Evolutionary conservation across 805 yeast genomes (phyloP).

Genomic region (Kregervanrija pseudodelftensis): DNA sequence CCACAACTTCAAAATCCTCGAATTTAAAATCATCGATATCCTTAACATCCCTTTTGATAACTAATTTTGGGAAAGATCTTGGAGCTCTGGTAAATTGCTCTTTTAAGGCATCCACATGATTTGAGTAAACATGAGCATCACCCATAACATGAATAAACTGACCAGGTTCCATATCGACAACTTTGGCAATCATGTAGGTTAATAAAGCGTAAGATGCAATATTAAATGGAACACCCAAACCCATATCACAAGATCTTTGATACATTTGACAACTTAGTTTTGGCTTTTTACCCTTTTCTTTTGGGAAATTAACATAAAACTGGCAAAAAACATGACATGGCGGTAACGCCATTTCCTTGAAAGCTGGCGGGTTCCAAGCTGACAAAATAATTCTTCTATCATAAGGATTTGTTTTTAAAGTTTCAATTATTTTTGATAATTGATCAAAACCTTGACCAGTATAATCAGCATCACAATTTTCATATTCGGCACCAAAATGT

Average conservation of each 20-base stretch:
- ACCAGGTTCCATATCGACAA: constrained; percentile 93
- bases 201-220: constrained; percentile 93
- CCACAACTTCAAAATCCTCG: constrained; percentile 80
- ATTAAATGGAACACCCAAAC: constrained; percentile 98
- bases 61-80: constrained; percentile 69
- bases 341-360: constrained; percentile 90
- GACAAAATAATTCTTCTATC: constrained; percentile 91
- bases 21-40: constrained; percentile 80
- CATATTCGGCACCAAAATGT: constrained; percentile 93
- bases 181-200: constrained; percentile 91
- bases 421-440: constrained; percentile 68
- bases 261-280: constrained; percentile 81
- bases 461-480: constrained; percentile 81
- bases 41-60: constrained; percentile 57
- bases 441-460: constrained; percentile 88
- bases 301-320: constrained; percentile 86
- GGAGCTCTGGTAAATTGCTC: constrained; percentile 76
- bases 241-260: constrained; percentile 99
- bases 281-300: constrained; percentile 36
- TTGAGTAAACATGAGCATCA: constrained; percentile 90
- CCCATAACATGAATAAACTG: constrained; percentile 95
- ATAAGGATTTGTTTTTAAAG: constrained; percentile 80
- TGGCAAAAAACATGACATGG: constrained; percentile 98
- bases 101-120: constrained; percentile 86
- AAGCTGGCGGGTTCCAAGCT: constrained; percentile 99